These are phyloP conservation scores for Pezicula rhizophila DNA, from an alignment of 2,329 filamentous ascomycete species.

Conservation along the genomic window DNA sequence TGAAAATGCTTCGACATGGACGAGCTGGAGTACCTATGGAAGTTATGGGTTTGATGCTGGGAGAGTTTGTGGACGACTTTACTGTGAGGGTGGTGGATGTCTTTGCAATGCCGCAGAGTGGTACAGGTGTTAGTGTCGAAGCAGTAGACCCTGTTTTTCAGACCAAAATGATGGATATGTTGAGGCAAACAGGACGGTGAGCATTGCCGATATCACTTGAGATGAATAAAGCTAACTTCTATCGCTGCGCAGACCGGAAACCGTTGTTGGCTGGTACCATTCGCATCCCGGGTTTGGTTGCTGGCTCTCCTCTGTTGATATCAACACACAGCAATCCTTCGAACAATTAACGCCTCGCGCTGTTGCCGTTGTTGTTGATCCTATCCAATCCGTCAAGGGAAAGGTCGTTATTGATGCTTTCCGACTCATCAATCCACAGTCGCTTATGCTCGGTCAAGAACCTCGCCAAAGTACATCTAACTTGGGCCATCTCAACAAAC, in stretches of 20 bases:
- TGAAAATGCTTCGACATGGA: slow-evolving; percentile 98
- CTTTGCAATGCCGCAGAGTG: slow-evolving; percentile 98
- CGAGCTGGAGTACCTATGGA: slow-evolving; percentile 98
- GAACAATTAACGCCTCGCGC: slow-evolving; percentile 95
- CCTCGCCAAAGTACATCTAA: slow-evolving; percentile 97
- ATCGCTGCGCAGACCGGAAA: slow-evolving; percentile 65
- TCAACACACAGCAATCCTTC: slow-evolving; percentile 99
- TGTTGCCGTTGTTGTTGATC: slow-evolving; percentile 95
- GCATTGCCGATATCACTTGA: neutral
- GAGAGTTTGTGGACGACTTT: slow-evolving; percentile 98
- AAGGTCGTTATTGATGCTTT: slow-evolving; percentile 99
- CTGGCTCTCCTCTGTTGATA: slow-evolving; percentile 98
- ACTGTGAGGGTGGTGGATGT: slow-evolving; percentile 97
- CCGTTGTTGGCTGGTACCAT: slow-evolving; percentile 98
- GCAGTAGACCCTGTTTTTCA: slow-evolving; percentile 98
- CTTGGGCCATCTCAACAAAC: slow-evolving; percentile 96
- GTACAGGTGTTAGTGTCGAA: slow-evolving; percentile 96
- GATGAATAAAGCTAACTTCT: slow-evolving; percentile 5
- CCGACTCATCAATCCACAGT: slow-evolving; percentile 96
- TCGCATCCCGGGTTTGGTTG: slow-evolving; percentile 98
- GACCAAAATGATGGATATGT: slow-evolving; percentile 99
- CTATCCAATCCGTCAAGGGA: slow-evolving; percentile 98
- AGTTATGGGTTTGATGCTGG: slow-evolving; percentile 98
- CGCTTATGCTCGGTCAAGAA: slow-evolving; percentile 95
- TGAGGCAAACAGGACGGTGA: slow-evolving; percentile 91